A percentile compares a stretch with the other conserved stretches of the same genome.
Evolutionary conservation across 768 basidiomycete genomes (phyloP).

Genomic region (Crucibulum laeve): DNA sequence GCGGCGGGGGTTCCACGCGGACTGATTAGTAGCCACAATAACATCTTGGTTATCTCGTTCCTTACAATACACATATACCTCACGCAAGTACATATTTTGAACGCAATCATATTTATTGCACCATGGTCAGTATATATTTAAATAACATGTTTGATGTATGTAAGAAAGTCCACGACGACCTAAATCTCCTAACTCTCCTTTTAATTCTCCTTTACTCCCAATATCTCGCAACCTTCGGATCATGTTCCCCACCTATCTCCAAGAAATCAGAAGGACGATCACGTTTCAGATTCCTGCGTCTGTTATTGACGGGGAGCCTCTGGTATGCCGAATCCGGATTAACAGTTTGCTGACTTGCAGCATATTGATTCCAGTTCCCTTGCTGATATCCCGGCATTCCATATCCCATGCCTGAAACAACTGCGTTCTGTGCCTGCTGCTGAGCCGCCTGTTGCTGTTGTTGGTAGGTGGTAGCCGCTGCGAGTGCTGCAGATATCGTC

Average conservation of each 20-base stretch:
- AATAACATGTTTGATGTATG: not conserved
- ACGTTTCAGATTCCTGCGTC: slow-evolving; percentile 72
- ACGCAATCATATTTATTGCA: slow-evolving; percentile 7
- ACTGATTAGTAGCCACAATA: no score
- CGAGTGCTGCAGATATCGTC: slow-evolving; percentile 61
- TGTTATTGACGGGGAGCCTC: slow-evolving; percentile 75
- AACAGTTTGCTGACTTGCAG: slow-evolving; percentile 62
- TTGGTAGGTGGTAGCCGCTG: slow-evolving; percentile 50
- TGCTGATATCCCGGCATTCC: slow-evolving; percentile 38
- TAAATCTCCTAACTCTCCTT: not conserved
- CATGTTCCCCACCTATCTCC: slow-evolving; percentile 63
- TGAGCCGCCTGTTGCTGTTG: slow-evolving; percentile 45
- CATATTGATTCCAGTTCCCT: slow-evolving; percentile 48
- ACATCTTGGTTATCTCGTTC: no score
- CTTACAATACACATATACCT: not conserved
- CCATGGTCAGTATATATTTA: slow-evolving; percentile 3
- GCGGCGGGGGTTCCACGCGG: no score
- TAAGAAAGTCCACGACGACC: not conserved
- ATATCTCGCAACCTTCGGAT: slow-evolving; percentile 65
- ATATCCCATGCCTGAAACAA: slow-evolving; percentile 33
- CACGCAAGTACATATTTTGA: not conserved
- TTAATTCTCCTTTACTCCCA: slow-evolving; percentile 53
- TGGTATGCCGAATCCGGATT: slow-evolving; percentile 85
- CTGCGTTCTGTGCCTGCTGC: slow-evolving; percentile 23
- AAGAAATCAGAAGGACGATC: slow-evolving; percentile 83